Conservation (phyloP, 2,329 filamentous ascomycete genomes). For the Aspergillus ustus region DNA sequence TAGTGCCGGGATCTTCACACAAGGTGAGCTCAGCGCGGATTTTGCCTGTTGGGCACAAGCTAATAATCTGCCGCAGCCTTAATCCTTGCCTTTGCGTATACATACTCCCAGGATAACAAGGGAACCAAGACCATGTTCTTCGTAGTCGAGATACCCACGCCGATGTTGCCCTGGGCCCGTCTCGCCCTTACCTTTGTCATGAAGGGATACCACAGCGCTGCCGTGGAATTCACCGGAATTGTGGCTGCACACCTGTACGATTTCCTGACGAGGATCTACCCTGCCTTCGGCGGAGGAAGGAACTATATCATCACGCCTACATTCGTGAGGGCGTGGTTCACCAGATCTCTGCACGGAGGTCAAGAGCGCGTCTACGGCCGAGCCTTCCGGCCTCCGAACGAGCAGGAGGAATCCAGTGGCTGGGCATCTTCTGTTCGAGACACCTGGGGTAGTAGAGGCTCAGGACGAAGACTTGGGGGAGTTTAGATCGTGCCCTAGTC, state of each 20-base stretch:
- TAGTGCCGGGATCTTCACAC: slow-evolving; percentile 39
- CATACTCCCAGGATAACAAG: slow-evolving; percentile 82
- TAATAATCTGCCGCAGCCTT: slow-evolving; percentile 64
- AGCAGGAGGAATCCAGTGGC: slow-evolving; percentile 23
- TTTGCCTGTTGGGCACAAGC: slow-evolving; percentile 17
- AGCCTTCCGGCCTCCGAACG: slow-evolving; percentile 53
- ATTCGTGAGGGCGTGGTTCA: slow-evolving; percentile 71
- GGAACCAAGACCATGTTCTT: slow-evolving; percentile 77
- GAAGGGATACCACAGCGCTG: slow-evolving; percentile 59
- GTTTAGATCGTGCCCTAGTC: slow-evolving; percentile 24
- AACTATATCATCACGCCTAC: slow-evolving; percentile 76
- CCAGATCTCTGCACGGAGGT: slow-evolving; percentile 49
- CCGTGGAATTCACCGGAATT: slow-evolving; percentile 75
- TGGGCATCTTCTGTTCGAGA: slow-evolving; percentile 40
- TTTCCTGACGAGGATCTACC: slow-evolving; percentile 86
- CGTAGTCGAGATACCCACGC: slow-evolving; percentile 80
- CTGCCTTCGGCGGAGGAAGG: slow-evolving; percentile 80
- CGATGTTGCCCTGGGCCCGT: slow-evolving; percentile 80
- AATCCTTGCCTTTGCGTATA: slow-evolving; percentile 80
- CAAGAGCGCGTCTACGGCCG: slow-evolving; percentile 66
- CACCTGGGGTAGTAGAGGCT: slow-evolving; percentile 45
- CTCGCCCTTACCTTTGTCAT: slow-evolving; percentile 75
- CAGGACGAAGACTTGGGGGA: slow-evolving; percentile 47
- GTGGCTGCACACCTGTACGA: slow-evolving; percentile 88
- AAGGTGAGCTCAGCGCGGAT: slow-evolving; percentile 35